These are phyloP conservation scores for Lathyrus sativus DNA, from an alignment of 306 rosid species.

Conservation along the genomic window DNA sequence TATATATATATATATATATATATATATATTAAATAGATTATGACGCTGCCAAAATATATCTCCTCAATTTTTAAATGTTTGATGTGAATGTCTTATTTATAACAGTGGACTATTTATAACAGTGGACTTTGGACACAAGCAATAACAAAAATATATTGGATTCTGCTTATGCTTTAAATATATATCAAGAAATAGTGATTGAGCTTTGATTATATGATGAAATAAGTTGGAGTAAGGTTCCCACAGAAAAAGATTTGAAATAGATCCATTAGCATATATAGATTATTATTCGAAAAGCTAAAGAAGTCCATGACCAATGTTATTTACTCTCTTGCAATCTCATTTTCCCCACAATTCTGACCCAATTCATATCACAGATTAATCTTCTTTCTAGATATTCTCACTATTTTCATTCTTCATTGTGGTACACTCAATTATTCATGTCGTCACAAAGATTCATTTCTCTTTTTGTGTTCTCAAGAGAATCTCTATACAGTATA, in stretches of 20 bases:
- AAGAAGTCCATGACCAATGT: slow-evolving; percentile 6
- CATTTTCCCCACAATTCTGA: slow-evolving; percentile 36
- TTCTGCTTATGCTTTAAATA: no score
- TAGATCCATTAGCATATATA: neutral
- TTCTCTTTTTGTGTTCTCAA: neutral
- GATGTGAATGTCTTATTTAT: no score
- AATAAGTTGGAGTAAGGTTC: no score
- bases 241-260: no score
- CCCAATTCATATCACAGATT: slow-evolving; percentile 28
- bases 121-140: no score
- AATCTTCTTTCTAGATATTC: neutral
- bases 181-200: no score
- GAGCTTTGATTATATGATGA: neutral
- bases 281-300: slow-evolving; percentile 15
- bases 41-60: no score
- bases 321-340: slow-evolving; percentile 30
- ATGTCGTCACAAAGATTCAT: neutral
- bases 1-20: no score
- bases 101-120: no score
- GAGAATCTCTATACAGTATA: neutral
- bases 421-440: neutral
- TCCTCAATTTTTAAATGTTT: no score
- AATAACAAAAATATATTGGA: no score
- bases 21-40: no score
- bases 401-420: neutral